Conservation (phyloP, 2,329 filamentous ascomycete species). For the Cytospora paraplurivora region DNA sequence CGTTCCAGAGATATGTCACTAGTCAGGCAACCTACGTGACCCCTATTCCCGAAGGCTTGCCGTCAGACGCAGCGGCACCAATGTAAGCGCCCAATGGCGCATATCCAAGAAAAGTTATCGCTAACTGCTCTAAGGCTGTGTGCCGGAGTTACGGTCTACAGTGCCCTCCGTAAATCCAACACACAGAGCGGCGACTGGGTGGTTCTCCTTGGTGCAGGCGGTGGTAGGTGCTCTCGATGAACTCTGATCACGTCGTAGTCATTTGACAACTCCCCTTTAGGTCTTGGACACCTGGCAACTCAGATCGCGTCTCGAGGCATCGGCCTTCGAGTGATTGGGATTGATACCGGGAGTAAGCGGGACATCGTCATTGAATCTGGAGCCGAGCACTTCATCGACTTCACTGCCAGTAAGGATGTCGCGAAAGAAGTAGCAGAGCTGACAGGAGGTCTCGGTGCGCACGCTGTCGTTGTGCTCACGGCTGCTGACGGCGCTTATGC, state of each 20-base stretch:
- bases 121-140: slow-evolving; percentile 11
- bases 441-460: slow-evolving; percentile 60
- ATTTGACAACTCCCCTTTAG: slow-evolving; percentile 32
- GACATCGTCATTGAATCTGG: slow-evolving; percentile 49
- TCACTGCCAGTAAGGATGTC: slow-evolving; percentile 45
- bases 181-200: slow-evolving; percentile 63
- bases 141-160: slow-evolving; percentile 65
- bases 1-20: slow-evolving; percentile 71
- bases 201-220: slow-evolving; percentile 61
- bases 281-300: slow-evolving; percentile 22
- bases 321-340: slow-evolving; percentile 28
- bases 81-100: slow-evolving; percentile 44
- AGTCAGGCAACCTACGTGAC: slow-evolving; percentile 69
- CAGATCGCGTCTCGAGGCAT: slow-evolving; percentile 26
- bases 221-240: slow-evolving; percentile 62
- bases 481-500: slow-evolving; percentile 52
- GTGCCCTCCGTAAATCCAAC: slow-evolving; percentile 62
- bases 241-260: slow-evolving; percentile 59
- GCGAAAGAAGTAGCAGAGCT: slow-evolving; percentile 57
- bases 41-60: slow-evolving; percentile 64
- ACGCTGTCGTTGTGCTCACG: slow-evolving; percentile 61
- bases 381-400: slow-evolving; percentile 66
- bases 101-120: background rate
- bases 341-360: slow-evolving; percentile 29
- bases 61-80: slow-evolving; percentile 63